These are phyloP conservation scores for Cucurbita pepo DNA, from an alignment of 306 rosid species.

Conservation along the genomic window DNA sequence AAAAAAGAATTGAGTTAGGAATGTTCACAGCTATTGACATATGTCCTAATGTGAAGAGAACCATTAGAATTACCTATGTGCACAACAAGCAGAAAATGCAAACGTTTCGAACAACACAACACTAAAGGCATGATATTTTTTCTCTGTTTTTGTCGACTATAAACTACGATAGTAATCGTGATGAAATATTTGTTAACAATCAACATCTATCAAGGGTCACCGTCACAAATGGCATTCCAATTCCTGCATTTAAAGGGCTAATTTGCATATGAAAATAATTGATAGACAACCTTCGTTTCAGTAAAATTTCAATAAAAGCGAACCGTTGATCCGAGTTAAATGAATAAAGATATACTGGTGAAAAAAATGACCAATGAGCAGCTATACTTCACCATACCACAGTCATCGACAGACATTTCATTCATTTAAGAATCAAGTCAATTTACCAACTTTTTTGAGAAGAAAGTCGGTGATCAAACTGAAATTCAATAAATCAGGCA, in stretches of 20 bases:
- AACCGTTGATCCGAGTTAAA: not conserved
- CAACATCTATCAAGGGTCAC: not conserved
- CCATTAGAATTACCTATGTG: not conserved
- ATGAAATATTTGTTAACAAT: not conserved
- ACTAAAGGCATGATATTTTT: not conserved
- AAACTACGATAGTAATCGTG: not conserved
- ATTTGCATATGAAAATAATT: not conserved
- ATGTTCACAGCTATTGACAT: not conserved
- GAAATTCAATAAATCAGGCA: not conserved
- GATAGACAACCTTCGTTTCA: not conserved
- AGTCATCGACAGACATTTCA: not conserved
- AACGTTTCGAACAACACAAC: not conserved
- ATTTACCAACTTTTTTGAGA: no score
- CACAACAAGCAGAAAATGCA: not conserved
- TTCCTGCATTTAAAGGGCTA: not conserved
- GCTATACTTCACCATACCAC: not conserved
- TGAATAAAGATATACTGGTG: not conserved
- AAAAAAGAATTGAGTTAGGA: not conserved
- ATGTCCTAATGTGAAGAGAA: not conserved
- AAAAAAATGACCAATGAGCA: not conserved
- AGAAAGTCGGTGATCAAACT: not conserved
- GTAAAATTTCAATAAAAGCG: not conserved
- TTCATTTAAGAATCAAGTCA: not conserved
- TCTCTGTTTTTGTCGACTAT: not conserved
- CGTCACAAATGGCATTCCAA: not conserved